Base-by-base conservation (phyloP, 192 early-diverging fungal genomes). In the Coemansia aciculifera region DNA sequence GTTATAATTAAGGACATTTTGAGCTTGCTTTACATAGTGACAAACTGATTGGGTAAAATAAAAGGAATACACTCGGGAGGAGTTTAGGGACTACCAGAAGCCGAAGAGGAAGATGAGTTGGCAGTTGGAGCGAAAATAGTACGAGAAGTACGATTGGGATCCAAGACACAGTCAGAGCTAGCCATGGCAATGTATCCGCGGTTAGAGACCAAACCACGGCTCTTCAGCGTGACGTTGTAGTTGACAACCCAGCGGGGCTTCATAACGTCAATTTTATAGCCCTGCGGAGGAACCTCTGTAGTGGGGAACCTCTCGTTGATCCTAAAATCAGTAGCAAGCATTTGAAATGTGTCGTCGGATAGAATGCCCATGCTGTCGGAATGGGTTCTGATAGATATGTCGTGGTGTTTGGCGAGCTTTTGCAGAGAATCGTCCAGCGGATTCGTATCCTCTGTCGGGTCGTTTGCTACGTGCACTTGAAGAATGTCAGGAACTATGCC, bases 281-380 rank as follows among this genome's bases (percentile, higher is more conserved):
- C 81, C 29, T 75, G 69, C 1, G 72, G 73, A 13, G 81, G 69
- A 17, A 83, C 77, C 40, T 83, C 81, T 10, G 77, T 83, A 12
- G 81, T 83, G 2, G 81, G 81, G 52, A 83, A 83, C 44, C 70
- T 32, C 43, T 83, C 76, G 76, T 83, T 83, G 71, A 83, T 78
- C 37, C 63, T 69, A 19, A 69, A 83, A 37, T 83, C 81, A 9
- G 69, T 44, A 1, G 72, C 77, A 37, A 83, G 72, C n/a, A 32
- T 65, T 49, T 78, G 76, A 62, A 83, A 83, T 51, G 70, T 74
- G 3, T 61, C 51, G 21, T 83, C 77, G 17, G 66, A 57, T 40
- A 83, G 62, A 40, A 78, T 72, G n/a, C 62, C 69, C 3, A 15
- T 44, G 38, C 69, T 65, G 62, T 83, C 81, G 23, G 75, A 66